Evolutionary conservation across 1,139 yeast genomes (phyloP), one percentile per base, ranked within the genome.

Genomic region (Kodamaea ohmeri): DNA sequence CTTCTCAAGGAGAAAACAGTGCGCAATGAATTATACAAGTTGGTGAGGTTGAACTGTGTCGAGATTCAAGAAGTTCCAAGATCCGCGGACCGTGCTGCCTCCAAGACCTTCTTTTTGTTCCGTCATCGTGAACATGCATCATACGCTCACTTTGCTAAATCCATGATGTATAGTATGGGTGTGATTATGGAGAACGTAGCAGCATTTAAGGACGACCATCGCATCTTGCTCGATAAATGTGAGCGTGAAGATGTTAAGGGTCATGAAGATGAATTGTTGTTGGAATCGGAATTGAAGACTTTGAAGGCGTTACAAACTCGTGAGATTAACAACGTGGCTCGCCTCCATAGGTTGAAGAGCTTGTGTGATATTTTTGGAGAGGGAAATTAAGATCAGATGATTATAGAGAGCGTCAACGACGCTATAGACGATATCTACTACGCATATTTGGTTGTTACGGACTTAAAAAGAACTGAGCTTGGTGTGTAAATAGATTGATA

Each of bases 31-130:
- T 59, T 83, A 27, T 73, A 79, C 39, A 71, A 72, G 32, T 58
- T 83, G 37, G 65, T 80, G 15, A 74, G 71, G 36, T 70, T 76
- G 48, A 81, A 82, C 49, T 69, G 81, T 13, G 62, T 83, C 18
- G 89, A 83, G 56, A 73, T 83, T 32, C 97, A 92, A 59, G 98
- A 94, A 63, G 85, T 92, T 22, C 97, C 98, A 6, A 76, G 94
- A 53, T 83, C 95, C 25, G 83, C 82, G 22, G 97, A 90, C 58
- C 73, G 98, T 47, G 92, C 96, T 2, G 96, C 97, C 0, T 81
- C 88, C 30, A 80, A 95, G 49, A 83, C 97, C 1, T 83, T 84
- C 33, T 92, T 80, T 55, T 72, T 92, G 34, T 92, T 88, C 72
- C 76, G 88, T 56, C 85, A 82, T 50, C 79, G 78, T 38, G 80